Evolutionary conservation across 768 basidiomycete species (phyloP).

Genomic region (Dioszegia aurantiaca): DNA sequence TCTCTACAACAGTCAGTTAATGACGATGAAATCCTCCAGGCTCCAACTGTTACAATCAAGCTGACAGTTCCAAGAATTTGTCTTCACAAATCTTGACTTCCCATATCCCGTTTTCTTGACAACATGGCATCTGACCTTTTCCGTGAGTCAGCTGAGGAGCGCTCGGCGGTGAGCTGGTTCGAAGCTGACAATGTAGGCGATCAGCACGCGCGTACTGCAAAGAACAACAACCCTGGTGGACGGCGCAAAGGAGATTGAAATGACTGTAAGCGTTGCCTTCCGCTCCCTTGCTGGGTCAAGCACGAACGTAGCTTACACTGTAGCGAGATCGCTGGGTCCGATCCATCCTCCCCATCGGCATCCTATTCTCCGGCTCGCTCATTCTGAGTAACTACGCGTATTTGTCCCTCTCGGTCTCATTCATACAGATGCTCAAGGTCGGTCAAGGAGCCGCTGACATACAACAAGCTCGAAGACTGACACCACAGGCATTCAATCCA

Average conservation of each 20-base stretch:
- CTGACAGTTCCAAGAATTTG: conserved; percentile 40
- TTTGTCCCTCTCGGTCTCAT: conserved; percentile 80
- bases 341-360: conserved; percentile 89
- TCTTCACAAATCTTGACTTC: conserved; percentile 63
- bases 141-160: conserved; percentile 53
- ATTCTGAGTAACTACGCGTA: conserved; percentile 92
- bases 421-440: conserved; percentile 97
- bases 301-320: neutral
- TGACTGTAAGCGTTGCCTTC: conserved; percentile 60
- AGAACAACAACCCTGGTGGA: conserved; percentile 51
- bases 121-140: conserved; percentile 74
- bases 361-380: conserved; percentile 89
- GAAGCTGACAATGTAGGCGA: conserved; percentile 33
- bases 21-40: conserved; percentile 54
- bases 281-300: neutral
- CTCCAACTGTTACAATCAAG: neutral
- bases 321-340: conserved; percentile 60
- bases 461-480: neutral
- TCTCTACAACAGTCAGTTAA: conserved; percentile 83
- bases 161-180: neutral
- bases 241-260: conserved; percentile 56
- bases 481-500: conserved; percentile 47
- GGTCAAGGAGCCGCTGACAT: conserved; percentile 18
- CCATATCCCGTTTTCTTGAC: conserved; percentile 89
- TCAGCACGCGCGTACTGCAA: conserved; percentile 46